These are phyloP conservation scores for Wickerhamiella kazuoi DNA, from an alignment of 805 yeast species.

Conservation along the genomic window DNA sequence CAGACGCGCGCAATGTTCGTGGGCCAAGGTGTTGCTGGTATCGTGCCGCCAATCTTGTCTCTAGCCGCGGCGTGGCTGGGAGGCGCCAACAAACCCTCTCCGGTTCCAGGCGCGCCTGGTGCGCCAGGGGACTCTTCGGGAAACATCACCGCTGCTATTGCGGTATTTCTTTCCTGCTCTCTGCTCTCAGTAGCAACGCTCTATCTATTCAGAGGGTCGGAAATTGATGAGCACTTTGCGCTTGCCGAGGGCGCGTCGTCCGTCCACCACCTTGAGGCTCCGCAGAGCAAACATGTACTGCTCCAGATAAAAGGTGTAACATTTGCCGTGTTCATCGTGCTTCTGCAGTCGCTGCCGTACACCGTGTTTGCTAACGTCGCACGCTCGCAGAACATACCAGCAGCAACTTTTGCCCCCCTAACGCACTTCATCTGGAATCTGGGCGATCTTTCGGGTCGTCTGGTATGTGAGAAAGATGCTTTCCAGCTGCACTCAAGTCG, in stretches of 20 bases:
- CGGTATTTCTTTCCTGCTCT: constrained; percentile 19
- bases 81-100: constrained; percentile 3
- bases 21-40: constrained; percentile 92
- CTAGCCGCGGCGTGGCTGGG: constrained; percentile 29
- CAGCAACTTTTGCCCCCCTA: constrained; percentile 45
- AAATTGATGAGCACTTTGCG: constrained; percentile 5
- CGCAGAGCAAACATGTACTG: background rate
- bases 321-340: constrained; percentile 52
- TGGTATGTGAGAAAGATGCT: constrained; percentile 34
- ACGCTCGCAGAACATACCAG: constrained; percentile 29
- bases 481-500: constrained; percentile 29
- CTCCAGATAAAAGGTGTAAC: constrained; percentile 38
- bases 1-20: constrained; percentile 53
- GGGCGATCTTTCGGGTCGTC: constrained; percentile 72
- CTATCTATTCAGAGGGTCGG: constrained; percentile 4
- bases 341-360: constrained; percentile 57
- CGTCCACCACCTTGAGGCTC: background rate
- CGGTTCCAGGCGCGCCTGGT: constrained; percentile 1
- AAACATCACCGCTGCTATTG: constrained; percentile 24
- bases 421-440: constrained; percentile 73
- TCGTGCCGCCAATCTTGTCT: constrained; percentile 61
- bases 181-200: constrained; percentile 7
- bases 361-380: constrained; percentile 78
- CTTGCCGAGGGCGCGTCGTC: constrained; percentile 7
- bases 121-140: too few species aligned